Base-by-base conservation (phyloP, 2,329 filamentous ascomycete species). In the Exophiala viscosa region DNA sequence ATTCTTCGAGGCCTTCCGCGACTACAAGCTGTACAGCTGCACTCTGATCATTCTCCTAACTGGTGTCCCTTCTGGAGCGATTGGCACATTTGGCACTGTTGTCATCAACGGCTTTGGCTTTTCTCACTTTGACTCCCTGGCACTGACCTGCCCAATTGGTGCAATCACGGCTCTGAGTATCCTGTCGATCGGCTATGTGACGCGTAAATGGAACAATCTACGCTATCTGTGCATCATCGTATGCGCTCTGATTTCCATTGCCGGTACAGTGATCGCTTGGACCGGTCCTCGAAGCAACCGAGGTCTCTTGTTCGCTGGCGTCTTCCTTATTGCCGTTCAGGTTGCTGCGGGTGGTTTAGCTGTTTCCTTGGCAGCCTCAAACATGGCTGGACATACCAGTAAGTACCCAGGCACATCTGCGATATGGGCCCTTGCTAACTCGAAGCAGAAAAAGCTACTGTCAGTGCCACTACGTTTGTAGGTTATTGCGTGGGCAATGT, bases 31-130 rank as follows among this genome's bases (percentile, higher is more conserved):
- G 14, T 45, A 45, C 32, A 45, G 43, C 32, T 45, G 43, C 31
- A 45, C 28, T 35, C 32, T 45, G 14, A 34, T 45, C 10, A 45
- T 45, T 8, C 32, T 45, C 10, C 43, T 45, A 2, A 45, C 43
- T 5, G 43, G 43, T 36, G 43, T 45, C 14, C 43, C 43, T 3
- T 45, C 43, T n/a, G 43, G 43, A 4, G 43, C 43, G 6, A 10
- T 45, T 3, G 43, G 43, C 3, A 84, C 84, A 1, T 88, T 88
- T 62, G 85, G 85, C 0, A 84, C 85, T 0, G 70, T 88, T 1
- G 88, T 88, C 52, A 84, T 88, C 1, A 82, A 78, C 1, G 87
- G 83, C 0, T 88, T 88, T 64, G 84, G 84, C 49, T 88, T 79
- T 69, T 75, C 74, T 18, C 77, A 79, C 0, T 74, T 86, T 0